These are phyloP conservation scores for Sporothrix variecibatus DNA, from an alignment of 2,329 filamentous ascomycete species.

Conservation along the genomic window DNA sequence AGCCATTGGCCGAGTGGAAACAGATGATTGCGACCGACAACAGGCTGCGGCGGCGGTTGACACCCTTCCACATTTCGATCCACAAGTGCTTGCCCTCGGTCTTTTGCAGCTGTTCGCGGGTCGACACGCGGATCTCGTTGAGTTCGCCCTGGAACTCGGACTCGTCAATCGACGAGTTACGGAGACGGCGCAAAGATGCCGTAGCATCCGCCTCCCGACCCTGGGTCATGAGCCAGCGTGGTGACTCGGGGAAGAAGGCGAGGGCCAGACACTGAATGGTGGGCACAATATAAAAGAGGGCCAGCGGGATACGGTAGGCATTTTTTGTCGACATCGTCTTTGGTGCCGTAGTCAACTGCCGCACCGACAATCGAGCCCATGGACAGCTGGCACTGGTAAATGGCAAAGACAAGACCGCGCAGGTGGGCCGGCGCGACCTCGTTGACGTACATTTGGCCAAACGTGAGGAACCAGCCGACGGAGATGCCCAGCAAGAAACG, in stretches of 20 bases:
- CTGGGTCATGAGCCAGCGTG: slow-evolving; percentile 43
- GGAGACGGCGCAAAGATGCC: slow-evolving; percentile 35
- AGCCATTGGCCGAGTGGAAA: slow-evolving; percentile 36
- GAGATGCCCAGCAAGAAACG: slow-evolving; percentile 40
- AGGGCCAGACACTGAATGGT: slow-evolving; percentile 38
- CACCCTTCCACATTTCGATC: slow-evolving; percentile 40
- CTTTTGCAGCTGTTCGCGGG: slow-evolving; percentile 35
- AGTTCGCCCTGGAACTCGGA: slow-evolving; percentile 37
- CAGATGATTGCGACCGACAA: slow-evolving; percentile 39
- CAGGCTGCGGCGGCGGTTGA: slow-evolving; percentile 37
- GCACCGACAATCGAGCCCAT: slow-evolving; percentile 41
- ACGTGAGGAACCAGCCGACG: slow-evolving; percentile 42
- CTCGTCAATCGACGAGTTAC: slow-evolving; percentile 36
- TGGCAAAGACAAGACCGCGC: slow-evolving; percentile 39
- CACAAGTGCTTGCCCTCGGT: slow-evolving; percentile 35
- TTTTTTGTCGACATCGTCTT: slow-evolving; percentile 43
- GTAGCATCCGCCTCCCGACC: slow-evolving; percentile 39
- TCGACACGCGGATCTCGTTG: slow-evolving; percentile 38
- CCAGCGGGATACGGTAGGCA: slow-evolving; percentile 34
- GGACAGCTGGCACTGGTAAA: slow-evolving; percentile 40
- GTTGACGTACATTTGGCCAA: slow-evolving; percentile 43
- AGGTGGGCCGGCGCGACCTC: slow-evolving; percentile 42
- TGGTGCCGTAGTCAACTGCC: slow-evolving; percentile 38
- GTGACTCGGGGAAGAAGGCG: slow-evolving; percentile 43
- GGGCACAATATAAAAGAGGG: slow-evolving; percentile 39